Percentiles rank a stretch among this genome's conserved stretches.
Evolutionary conservation across 768 basidiomycete genomes (phyloP).

Genomic region (Crepidotus variabilis): DNA sequence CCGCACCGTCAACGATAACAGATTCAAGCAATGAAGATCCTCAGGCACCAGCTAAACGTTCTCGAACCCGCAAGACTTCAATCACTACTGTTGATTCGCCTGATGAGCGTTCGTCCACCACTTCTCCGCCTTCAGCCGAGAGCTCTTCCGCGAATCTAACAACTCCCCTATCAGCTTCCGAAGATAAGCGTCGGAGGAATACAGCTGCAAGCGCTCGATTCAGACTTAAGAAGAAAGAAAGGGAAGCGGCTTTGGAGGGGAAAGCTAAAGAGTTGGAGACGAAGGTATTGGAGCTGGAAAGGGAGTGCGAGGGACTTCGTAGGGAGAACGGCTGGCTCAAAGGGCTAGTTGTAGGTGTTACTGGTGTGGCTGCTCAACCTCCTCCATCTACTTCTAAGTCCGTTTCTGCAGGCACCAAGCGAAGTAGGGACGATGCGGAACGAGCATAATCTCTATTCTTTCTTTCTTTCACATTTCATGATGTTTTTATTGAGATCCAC

Average conservation of each 20-base stretch:
- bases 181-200: conserved; percentile 92
- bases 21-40: conserved; percentile 26
- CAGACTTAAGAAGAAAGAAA: conserved; percentile 93
- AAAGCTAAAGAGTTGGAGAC: conserved; percentile 82
- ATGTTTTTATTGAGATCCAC: conserved; percentile 6
- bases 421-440: conserved; percentile 29
- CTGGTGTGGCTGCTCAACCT: conserved; percentile 57
- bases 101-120: conserved; percentile 20
- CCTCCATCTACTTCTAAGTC: conserved; percentile 18
- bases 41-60: conserved; percentile 45
- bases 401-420: conserved; percentile 23
- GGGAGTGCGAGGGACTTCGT: conserved; percentile 84
- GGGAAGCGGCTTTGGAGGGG: conserved; percentile 84
- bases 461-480: conserved; percentile 1
- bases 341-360: conserved; percentile 84
- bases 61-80: conserved; percentile 53
- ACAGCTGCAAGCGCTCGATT: conserved; percentile 93
- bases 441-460: conserved; percentile 10
- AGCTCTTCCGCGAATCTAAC: conserved; percentile 1
- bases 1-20: conserved; percentile 11
- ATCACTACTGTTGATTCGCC: conserved; percentile 25
- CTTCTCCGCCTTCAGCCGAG: conserved; percentile 15
- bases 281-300: conserved; percentile 78
- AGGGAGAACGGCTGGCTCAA: conserved; percentile 93
- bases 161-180: conserved; percentile 47